Base-by-base conservation (phyloP, 805 yeast genomes). In the Pichia gijzeniarum region DNA sequence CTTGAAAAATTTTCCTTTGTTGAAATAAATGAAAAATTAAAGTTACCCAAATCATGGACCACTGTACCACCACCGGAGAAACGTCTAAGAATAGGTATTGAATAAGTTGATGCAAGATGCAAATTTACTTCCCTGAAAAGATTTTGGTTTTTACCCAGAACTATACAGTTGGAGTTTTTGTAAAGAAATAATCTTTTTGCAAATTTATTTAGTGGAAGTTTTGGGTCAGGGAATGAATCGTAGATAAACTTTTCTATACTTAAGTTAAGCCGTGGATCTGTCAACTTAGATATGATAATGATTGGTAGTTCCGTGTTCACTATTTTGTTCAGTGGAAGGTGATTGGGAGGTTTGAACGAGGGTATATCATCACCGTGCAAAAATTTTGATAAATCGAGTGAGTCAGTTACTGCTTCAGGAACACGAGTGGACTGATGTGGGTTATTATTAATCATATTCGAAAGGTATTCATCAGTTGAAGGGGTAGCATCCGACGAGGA, bases 61-160 rank as follows among this genome's bases (percentile, higher is more conserved):
- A 93, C 99, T 0, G 97, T 80, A 0, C 99, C 99, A 2, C 99
- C 99, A 0, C 99, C 99, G 8, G 93, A 82, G 40, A 75, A 68
- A 45, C 99, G 70, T 53, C 99, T 70, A 5, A 93, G 59, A 7
- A 90, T 58, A 0, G 95, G 91, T 21, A 86, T 71, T 3, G 68
- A 67, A 3, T 75, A 61, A 1, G 68, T 53, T 4, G 71, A 65
- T 5, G 85, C 65, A 13, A 77, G 57, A 0, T 77, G 72, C 2
- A 93, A 46, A 55, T 86, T 85, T 34, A 80, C 73, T 60, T 93
- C 99, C 48, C 80, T 77, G 87, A 91, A 91, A 2, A 96, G 95
- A 51, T 89, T 93, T 63, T 93, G 99, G 59, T 93, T 93, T 58
- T 95, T 88, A 0, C 99, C 99, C 12, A 93, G 71, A 2, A 93